Base-by-base conservation (phyloP, 192 early-diverging fungal species). In the Obelidium mucronatum region DNA sequence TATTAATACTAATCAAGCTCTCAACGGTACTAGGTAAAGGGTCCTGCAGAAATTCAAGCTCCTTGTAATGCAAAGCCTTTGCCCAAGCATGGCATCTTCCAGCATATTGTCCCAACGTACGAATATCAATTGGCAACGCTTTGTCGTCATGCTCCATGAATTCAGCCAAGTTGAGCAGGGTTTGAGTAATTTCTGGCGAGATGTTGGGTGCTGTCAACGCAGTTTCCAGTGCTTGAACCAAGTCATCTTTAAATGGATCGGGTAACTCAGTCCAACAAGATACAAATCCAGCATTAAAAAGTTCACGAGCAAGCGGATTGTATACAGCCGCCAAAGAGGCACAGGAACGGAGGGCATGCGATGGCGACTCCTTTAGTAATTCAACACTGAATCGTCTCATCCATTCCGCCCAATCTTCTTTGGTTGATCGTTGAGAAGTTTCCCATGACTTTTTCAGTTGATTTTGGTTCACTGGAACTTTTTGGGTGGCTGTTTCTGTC, bases 81-180 rank as follows among this genome's bases (percentile, higher is more conserved):
- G 97, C 96, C 78, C 93, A 93, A 0, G 97, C 96, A 77, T 98
- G 95, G 71, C 95, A 98, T 66, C 93, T 93, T 64, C 91, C 87
- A 2, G 97, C 97, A 73, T 94, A 98, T 31, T 88, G 84, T 15
- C 94, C 96, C 28, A 99, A 83, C 2, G 92, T 93, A 33, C 92
- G 86, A 55, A 97, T 94, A 65, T 97, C 95, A 70, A 98, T 98
- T 0, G 96, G 95, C 11, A 97, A 84, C 6, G 95, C 89, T 75
- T 96, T 96, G 77, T 97, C 94, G 75, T 99, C 95, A 67, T 96
- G 95, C 84, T 99, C 97, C 97, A 99, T 99, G 66, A 95, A 97
- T 79, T 97, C 97, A 3, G 97, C 96, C 36, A 99, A 87, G 60
- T 97, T 96, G 40, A 99, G 86, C 26, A 99, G 84, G 0, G 90